Conservation (phyloP, 2,329 filamentous ascomycete species). For the Coniochaeta sp. region DNA sequence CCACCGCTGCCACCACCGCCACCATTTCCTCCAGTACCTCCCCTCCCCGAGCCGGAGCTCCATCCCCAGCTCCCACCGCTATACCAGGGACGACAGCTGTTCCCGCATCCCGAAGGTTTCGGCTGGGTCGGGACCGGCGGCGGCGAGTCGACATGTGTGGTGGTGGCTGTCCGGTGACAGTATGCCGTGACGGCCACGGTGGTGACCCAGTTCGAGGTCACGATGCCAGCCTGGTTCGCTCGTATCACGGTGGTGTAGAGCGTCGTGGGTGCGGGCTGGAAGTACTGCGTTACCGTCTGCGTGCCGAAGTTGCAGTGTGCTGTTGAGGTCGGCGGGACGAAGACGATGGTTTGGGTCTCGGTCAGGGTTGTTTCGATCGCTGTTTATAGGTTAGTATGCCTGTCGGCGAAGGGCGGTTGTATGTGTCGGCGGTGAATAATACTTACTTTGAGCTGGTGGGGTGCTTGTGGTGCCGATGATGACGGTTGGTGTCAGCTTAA, state of each 20-base stretch:
- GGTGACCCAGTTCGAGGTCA: slow-evolving; percentile 10
- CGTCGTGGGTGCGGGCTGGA: slow-evolving; percentile 7
- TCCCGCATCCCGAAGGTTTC: slow-evolving; percentile 9
- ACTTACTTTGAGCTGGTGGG: slow-evolving; percentile 6
- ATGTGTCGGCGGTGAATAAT: neutral
- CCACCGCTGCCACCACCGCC: neutral
- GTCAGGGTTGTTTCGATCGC: slow-evolving; percentile 7
- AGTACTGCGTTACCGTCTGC: slow-evolving; percentile 10
- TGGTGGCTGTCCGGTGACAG: slow-evolving; percentile 9
- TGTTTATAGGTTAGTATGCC: neutral
- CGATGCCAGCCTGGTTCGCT: slow-evolving; percentile 7
- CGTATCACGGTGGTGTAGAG: slow-evolving; percentile 6
- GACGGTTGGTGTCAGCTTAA: slow-evolving; percentile 11
- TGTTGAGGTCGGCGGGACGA: slow-evolving; percentile 5
- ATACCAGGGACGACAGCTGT: slow-evolving; percentile 13
- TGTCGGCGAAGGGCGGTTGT: neutral
- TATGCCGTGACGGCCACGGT: slow-evolving; percentile 9
- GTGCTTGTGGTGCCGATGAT: slow-evolving; percentile 13
- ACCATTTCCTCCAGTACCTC: neutral
- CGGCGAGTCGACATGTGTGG: slow-evolving; percentile 3
- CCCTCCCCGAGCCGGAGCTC: neutral
- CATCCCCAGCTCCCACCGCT: slow-evolving; percentile 9
- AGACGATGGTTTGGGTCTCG: slow-evolving; percentile 5
- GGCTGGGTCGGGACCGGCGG: slow-evolving; percentile 3
- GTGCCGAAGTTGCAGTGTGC: slow-evolving; percentile 7